Base-by-base conservation (phyloP, 139 green algal species). In the Chlorokybus atmophyticus region DNA sequence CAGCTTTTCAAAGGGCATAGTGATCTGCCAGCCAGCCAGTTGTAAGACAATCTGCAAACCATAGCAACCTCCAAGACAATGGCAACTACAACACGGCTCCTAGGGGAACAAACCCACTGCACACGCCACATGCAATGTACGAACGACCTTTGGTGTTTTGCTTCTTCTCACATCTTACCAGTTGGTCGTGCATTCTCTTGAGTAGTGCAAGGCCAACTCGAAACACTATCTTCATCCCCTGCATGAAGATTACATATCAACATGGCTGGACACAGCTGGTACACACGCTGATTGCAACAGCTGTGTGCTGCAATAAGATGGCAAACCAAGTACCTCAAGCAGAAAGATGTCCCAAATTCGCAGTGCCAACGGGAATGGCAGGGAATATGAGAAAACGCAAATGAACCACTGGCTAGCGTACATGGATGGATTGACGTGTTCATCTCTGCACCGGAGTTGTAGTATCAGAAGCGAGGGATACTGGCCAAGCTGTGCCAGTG, bases 341-440 rank as follows among this genome's bases (percentile, higher is more conserved):
- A 92, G 50, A 41, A 90, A 85, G 3, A 87, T 55, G 59, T 92
- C 83, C 83, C 83, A 92, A 26, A 91, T 64, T 7, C 84, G 64
- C 52, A 91, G 64, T 53, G 89, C 74, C 62, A 88, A 75, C 29
- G 71, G 58, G 51, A 93, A 87, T 10, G 84, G 85, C 55, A 93
- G 67, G 23, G 56, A 79, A 73, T 93, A 93, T 4, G 80, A 69
- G 64, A 86, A 93, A 3, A 87, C 57, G 21, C 84, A 93, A 63
- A 89, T 86, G 75, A 93, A 93, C 85, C 85, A 93, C 69, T 91
- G 79, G 23, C 66, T 81, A 60, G 70, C 81, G 60, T 77, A 93
- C 79, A 93, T 85, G 52, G 41, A 72, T 0, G 66, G 44, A 0
- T 35, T 31, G 31, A 74, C 35, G n/a, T n/a, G n/a, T n/a, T n/a